Evolutionary conservation across 768 basidiomycete genomes (phyloP), one percentile per base, ranked within the genome.

Genomic region (Pisolithus orientalis): DNA sequence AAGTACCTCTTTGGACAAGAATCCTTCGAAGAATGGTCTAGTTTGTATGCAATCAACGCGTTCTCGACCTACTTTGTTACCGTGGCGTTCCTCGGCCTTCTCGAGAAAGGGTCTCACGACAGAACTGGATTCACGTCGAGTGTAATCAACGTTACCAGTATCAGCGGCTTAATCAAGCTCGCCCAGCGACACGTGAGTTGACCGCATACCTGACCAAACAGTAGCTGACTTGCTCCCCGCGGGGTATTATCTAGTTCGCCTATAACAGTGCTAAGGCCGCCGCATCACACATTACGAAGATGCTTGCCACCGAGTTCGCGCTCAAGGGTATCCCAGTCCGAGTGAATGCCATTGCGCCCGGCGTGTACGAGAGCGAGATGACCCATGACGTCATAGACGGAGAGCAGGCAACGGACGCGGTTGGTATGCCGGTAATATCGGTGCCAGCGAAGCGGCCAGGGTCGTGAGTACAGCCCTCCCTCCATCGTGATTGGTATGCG

Each of bases 231-330:
- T n/a, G 47, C 39, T 44, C 39, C 28, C 10, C n/a, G 28, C 42
- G 39, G 38, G 21, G 37, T 46, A 28, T 17, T 34, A 24, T 47
- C 24, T 59, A 91, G 89, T 90, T 90, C 62, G 80, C 78, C 28
- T 91, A 91, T 66, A 91, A 91, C 65, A 86, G 84, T 59, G 73
- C 85, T 6, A 91, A 91, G 64, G 87, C 85, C 0, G 90, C 87
- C 3, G 82, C 80, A 5, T 77, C 84, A 11, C 87, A 90, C 57
- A 70, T 91, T n/a, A 87, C 87, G 9, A 83, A 75, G 67, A 78
- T 90, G 79, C 67, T 91, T 47, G 72, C 88, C 2, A 88, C 88
- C 1, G 89, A 90, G 60, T 75, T 89, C 49, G 84, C 83, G 4
- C 69, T 90, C 50, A 83, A 84, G 62, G 74, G 75, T 25, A 75